Evolutionary conservation across 306 rosid genomes (phyloP), one percentile per base, ranked within the genome.

Genomic region (Hippophae tibetana): DNA sequence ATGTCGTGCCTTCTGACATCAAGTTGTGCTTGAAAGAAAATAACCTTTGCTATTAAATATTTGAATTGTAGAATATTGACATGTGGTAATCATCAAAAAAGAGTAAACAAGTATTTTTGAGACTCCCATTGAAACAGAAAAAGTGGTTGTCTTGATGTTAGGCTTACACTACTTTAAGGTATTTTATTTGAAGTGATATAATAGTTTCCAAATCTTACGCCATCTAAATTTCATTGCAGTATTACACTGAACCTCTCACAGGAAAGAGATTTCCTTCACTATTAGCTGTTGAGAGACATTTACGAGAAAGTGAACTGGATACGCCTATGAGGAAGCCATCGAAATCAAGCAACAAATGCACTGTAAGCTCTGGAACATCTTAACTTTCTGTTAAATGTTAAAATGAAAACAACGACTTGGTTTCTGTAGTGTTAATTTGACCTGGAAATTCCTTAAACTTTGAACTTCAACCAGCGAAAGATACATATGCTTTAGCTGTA

Each of bases 201-300:
- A 1, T 10, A 3, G 26, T 13, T 10, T n/a, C 5, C 52, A 18
- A 58, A 49, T 6, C 14, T 48, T 51, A 7, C 46, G 43, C 25
- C 44, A n/a, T 43, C 13, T 42, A 18, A 54, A 26, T 42, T 66
- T 23, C 59, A 62, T 18, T 23, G 73, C 82, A 86, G 90, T 81
- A 63, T 60, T 86, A 81, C 71, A 52, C 65, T 70, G 90, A 83
- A 57, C 85, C 83, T 7, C 56, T 27, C 10, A 81, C 84, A 5
- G 67, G 86, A 48, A 62, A 23, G 69, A 25, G 14, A 70, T 86
- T 86, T 60, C 90, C 82, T 51, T 86, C 95, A 7, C 67, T 86
- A 67, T 2, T 56, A 46, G 61, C 84, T 52, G 90, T 81, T 57
- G 49, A 73, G 76, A 75, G 76, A 73, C 64, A 86, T 69, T 75